phyloP scores from a whole-genome alignment of 75 land plant species.

The Picea sitchensis region DNA sequence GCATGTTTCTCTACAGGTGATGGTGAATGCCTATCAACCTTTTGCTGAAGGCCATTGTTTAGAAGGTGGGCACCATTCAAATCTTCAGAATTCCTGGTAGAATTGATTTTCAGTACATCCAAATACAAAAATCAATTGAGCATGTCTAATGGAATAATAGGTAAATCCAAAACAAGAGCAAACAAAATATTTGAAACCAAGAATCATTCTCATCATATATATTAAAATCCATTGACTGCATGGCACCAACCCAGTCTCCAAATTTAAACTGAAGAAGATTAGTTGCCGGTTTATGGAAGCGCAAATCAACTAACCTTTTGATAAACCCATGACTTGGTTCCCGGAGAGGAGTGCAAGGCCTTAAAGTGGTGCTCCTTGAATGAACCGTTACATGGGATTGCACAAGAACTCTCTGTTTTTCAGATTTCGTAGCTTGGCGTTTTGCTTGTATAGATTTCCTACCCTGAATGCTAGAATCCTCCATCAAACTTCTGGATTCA shows the following conservation, averaged over 20 bases:
- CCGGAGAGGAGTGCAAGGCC: not conserved
- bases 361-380: not conserved
- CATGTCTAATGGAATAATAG: not conserved
- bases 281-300: too few species aligned
- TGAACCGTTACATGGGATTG: not conserved
- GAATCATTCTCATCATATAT: too few species aligned
- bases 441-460: not conserved
- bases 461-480: not conserved
- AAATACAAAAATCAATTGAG: not conserved
- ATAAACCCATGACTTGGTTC: not conserved
- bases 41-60: not conserved
- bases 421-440: not conserved
- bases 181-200: not conserved
- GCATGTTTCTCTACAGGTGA: not conserved
- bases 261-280: too few species aligned
- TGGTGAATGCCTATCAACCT: not conserved
- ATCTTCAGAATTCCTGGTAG: constrained; percentile 2
- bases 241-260: too few species aligned
- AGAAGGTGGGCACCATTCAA: not conserved
- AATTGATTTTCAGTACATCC: not conserved
- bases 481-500: not conserved
- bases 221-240: too few species aligned
- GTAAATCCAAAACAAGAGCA: not conserved
- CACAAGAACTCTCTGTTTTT: not conserved
- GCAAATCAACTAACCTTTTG: not conserved